phyloP scores from a whole-genome alignment of 306 rosid species.

The Biancaea sappan region DNA sequence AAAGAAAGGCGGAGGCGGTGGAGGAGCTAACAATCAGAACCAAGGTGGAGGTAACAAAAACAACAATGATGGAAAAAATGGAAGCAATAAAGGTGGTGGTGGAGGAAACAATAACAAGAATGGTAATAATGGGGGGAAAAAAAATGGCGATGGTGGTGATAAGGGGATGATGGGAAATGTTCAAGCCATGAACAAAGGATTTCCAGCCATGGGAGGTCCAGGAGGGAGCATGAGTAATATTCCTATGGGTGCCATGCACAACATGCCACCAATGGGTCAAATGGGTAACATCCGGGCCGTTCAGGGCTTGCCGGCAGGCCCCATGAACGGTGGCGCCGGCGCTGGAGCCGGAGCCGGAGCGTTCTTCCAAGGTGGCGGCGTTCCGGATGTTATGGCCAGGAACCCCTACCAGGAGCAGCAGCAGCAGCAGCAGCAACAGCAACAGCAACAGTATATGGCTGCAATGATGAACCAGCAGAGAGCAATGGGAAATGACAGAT shows the following conservation, averaged over 20 bases:
- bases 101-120: slow-evolving; percentile 13
- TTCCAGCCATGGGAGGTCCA: slow-evolving; percentile 48
- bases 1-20: slow-evolving; percentile 50
- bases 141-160: slow-evolving; percentile 24
- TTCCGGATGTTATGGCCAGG: slow-evolving; percentile 52
- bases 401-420: slow-evolving; percentile 59
- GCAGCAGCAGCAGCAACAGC: background rate
- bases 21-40: slow-evolving; percentile 23
- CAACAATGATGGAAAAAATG: slow-evolving; percentile 43
- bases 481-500: slow-evolving; percentile 63
- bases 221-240: slow-evolving; percentile 50
- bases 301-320: slow-evolving; percentile 64
- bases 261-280: slow-evolving; percentile 54
- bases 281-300: slow-evolving; percentile 60
- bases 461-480: slow-evolving; percentile 79
- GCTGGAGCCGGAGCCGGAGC: slow-evolving; percentile 34
- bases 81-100: slow-evolving; percentile 32
- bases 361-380: slow-evolving; percentile 52
- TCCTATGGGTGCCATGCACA: slow-evolving; percentile 49
- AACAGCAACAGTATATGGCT: slow-evolving; percentile 52
- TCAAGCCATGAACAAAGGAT: slow-evolving; percentile 41
- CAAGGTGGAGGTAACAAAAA: slow-evolving; percentile 39
- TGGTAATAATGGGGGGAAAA: slow-evolving; percentile 30
- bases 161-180: slow-evolving; percentile 43
- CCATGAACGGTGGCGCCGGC: slow-evolving; percentile 39